phyloP scores from a whole-genome alignment of 495 filamentous ascomycete genomes.

The Staphylotrichum longicolle region DNA sequence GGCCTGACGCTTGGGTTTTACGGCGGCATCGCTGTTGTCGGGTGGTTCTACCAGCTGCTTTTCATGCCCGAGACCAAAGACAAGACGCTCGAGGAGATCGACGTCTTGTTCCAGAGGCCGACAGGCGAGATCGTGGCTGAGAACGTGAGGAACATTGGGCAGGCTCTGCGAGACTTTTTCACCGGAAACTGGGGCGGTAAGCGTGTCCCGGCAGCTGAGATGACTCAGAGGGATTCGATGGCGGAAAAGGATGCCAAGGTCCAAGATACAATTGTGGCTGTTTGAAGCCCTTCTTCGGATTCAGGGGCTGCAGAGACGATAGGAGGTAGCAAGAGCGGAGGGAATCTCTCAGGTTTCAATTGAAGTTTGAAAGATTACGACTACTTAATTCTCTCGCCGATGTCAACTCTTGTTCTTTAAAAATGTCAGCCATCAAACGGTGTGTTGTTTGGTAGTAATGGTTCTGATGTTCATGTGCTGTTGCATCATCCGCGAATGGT shows the following conservation, averaged over 20 bases:
- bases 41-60: conserved; percentile 15
- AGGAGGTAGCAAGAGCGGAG: too few species aligned
- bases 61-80: conserved; percentile 17
- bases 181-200: not conserved
- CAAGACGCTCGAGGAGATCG: conserved; percentile 17
- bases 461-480: too few species aligned
- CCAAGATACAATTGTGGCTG: not conserved
- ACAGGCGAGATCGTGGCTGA: conserved; percentile 2
- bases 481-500: too few species aligned
- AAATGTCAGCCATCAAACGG: too few species aligned
- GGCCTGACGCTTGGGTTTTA: conserved; percentile 11
- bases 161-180: not conserved
- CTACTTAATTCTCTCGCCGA: too few species aligned
- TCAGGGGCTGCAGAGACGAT: too few species aligned
- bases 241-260: not conserved
- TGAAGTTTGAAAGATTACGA: too few species aligned
- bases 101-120: conserved; percentile 8
- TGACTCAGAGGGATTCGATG: not conserved
- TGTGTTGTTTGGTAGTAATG: too few species aligned
- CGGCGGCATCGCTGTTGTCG: conserved; percentile 8
- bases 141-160: conserved; percentile 6
- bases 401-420: too few species aligned
- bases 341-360: too few species aligned
- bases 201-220: not conserved
- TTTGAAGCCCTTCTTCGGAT: not conserved